Percentiles rank a stretch among this genome's conserved stretches.
phyloP scores from a whole-genome alignment of 257 asterid species.

The Solanum dulcamara region DNA sequence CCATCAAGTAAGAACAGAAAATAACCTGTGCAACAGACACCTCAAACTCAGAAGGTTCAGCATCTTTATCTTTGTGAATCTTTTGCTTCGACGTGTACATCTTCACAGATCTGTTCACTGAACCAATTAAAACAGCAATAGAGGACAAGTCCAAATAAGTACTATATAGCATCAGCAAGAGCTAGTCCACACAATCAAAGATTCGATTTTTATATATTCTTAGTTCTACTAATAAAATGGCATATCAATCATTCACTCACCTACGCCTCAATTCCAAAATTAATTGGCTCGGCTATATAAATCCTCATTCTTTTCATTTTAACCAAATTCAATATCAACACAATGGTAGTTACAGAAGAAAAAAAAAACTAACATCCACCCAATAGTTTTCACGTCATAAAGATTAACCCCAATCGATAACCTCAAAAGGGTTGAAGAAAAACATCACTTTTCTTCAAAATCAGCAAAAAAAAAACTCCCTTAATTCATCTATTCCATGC shows the following conservation, averaged over 20 bases:
- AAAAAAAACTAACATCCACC: background rate
- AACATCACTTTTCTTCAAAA: background rate
- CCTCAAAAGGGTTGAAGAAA: background rate
- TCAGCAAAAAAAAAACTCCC: background rate
- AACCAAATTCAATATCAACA: background rate
- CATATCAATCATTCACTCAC: background rate
- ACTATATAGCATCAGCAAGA: background rate
- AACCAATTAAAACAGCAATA: background rate
- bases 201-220: background rate
- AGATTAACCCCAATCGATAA: background rate
- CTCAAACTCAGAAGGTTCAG: constrained; percentile 14
- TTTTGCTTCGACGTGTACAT: constrained; percentile 6
- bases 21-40: constrained; percentile 14
- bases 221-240: background rate
- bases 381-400: background rate
- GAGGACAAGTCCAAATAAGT: background rate
- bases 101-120: constrained; percentile 1
- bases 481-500: background rate
- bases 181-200: background rate
- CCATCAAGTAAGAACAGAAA: background rate
- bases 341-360: no score
- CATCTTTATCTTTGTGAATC: constrained; percentile 13
- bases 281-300: background rate
- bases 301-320: background rate
- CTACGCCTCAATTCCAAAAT: background rate